Percentiles rank a stretch among this genome's conserved stretches.
Evolutionary conservation across 177 flowering plant genomes (phyloP).

Genomic region (Vitis hybrid): DNA sequence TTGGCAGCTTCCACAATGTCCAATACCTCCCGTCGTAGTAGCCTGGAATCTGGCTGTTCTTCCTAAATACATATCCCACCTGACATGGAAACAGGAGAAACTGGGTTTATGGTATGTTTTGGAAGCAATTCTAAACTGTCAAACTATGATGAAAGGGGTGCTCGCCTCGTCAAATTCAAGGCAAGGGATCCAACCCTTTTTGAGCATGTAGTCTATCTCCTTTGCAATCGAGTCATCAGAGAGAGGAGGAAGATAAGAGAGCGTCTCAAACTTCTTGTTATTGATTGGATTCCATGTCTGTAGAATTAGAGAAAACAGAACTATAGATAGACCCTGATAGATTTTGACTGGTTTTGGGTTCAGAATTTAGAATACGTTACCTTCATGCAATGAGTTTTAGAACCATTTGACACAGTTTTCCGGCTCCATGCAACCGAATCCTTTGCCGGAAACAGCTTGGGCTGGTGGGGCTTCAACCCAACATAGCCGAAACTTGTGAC

Average conservation of each 20-base stretch:
- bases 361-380: slow-evolving; percentile 21
- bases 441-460: slow-evolving; percentile 33
- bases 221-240: slow-evolving; percentile 35
- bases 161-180: slow-evolving; percentile 74
- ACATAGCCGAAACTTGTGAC: slow-evolving; percentile 23
- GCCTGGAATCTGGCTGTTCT: slow-evolving; percentile 61
- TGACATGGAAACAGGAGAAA: neutral
- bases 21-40: slow-evolving; percentile 82
- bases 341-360: too few relatives aligned
- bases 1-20: slow-evolving; percentile 79
- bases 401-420: slow-evolving; percentile 61
- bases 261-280: slow-evolving; percentile 54
- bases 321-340: neutral
- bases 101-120: too few relatives aligned
- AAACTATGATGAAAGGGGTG: too few relatives aligned
- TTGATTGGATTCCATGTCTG: slow-evolving; percentile 73
- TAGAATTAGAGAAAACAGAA: neutral
- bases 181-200: slow-evolving; percentile 74
- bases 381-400: slow-evolving; percentile 66
- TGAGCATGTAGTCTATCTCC: slow-evolving; percentile 69
- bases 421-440: slow-evolving; percentile 44
- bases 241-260: slow-evolving; percentile 48
- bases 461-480: slow-evolving; percentile 32
- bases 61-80: slow-evolving; percentile 47
- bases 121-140: too few relatives aligned